Evolutionary conservation across 176 grass and related monocot genomes (phyloP), one percentile per base, ranked within the genome.

Genomic region (Bonia amplexicaulis): DNA sequence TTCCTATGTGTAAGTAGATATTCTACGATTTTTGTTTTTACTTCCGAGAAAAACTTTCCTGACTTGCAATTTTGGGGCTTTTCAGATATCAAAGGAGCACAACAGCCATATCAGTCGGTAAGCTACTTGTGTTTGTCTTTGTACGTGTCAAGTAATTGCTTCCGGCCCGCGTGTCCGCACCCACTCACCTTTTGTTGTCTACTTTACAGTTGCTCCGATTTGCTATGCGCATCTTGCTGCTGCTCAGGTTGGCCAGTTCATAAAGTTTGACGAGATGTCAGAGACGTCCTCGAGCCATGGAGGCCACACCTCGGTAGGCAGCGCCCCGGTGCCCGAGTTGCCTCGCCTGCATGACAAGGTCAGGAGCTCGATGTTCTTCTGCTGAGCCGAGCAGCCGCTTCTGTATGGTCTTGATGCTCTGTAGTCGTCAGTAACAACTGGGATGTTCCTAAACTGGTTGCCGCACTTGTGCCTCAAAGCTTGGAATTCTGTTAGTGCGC

Each of bases 21-120:
- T 22, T 12, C 0, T 27, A 15, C 1, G 1, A 20, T 51, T 51
- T 7, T 51, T 78, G 22, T 77, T 73, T 26, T 7, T 26, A 45
- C 26, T 37, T 26, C 52, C 0, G 57, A 71, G 19, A 9, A 15
- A n/a, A 20, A 25, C 12, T 31, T 67, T 22, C 9, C 31, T 85
- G 46, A 82, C 79, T 9, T 48, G 31, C 2, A 33, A 35, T 86
- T 48, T 74, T 65, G 6, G 33, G 44, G 37, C 12, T 14, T 83
- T 84, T 31, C 88, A 94, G 94, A 7, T 97, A 99, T 31, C 96
- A 99, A 63, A 92, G 96, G 86, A 99, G 96, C 88, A 99, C 96
- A 0, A 99, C 93, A 63, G 93, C 96, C 33, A 92, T 99, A 68
- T 92, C 93, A 64, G 90, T 99, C 12, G 96, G 96, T 99, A 84